Conservation (phyloP, 306 rosid genomes). For the Gastrolobium villosum region DNA sequence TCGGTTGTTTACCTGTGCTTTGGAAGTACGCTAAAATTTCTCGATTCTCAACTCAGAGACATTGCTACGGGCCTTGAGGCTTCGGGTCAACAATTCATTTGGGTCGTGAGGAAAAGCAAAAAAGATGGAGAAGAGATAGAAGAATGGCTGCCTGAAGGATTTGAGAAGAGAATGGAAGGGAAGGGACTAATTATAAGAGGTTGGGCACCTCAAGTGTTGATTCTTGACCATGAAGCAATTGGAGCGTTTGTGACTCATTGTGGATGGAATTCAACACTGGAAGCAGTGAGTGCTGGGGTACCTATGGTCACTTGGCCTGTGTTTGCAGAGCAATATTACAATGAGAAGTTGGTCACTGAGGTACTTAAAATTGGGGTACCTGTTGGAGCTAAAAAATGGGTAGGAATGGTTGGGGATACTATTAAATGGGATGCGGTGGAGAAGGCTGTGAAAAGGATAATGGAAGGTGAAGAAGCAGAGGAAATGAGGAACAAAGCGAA, state of each 20-base stretch:
- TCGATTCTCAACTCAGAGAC: slow-evolving; percentile 59
- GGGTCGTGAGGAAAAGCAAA: slow-evolving; percentile 53
- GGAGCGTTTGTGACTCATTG: slow-evolving; percentile 61
- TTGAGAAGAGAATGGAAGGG: slow-evolving; percentile 55
- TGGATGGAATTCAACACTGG: slow-evolving; percentile 68
- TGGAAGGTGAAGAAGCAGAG: slow-evolving; percentile 49
- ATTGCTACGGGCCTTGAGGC: slow-evolving; percentile 72
- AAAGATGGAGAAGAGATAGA: slow-evolving; percentile 9
- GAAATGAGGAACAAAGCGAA: slow-evolving; percentile 43
- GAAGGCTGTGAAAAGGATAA: slow-evolving; percentile 40
- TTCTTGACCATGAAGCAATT: slow-evolving; percentile 51
- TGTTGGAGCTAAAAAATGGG: slow-evolving; percentile 43
- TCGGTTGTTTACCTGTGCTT: slow-evolving; percentile 68
- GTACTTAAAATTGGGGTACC: slow-evolving; percentile 45
- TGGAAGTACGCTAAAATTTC: slow-evolving; percentile 49
- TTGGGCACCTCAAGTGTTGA: slow-evolving; percentile 60
- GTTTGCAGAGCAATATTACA: slow-evolving; percentile 51
- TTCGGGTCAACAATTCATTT: slow-evolving; percentile 55
- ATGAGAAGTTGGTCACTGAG: slow-evolving; percentile 52
- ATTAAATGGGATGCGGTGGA: slow-evolving; percentile 28
- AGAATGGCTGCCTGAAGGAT: slow-evolving; percentile 52
- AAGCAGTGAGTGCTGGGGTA: slow-evolving; percentile 51
- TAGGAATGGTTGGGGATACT: not conserved
- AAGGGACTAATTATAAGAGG: slow-evolving; percentile 59
- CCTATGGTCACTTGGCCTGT: slow-evolving; percentile 66